Percentiles rank a stretch among this genome's conserved stretches.
phyloP scores from a whole-genome alignment of 768 basidiomycete species.

The Aureoboletus auriporus region DNA sequence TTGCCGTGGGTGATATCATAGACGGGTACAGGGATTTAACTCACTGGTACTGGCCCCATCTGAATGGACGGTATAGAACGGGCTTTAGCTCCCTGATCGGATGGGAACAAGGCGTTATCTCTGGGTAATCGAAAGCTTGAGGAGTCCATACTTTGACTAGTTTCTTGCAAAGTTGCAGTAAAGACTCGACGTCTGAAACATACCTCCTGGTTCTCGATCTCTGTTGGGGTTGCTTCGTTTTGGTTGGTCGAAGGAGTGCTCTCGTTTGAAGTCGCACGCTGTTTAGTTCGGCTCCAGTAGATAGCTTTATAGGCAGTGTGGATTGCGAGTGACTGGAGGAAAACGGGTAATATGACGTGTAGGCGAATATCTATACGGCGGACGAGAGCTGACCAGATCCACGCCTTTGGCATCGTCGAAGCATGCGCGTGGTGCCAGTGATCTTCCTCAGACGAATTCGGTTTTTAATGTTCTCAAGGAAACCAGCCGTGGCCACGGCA shows the following conservation, averaged over 20 bases:
- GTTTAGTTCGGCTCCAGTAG: slow-evolving; percentile 3
- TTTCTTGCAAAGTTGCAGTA: not conserved
- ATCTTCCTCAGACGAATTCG: too few relatives aligned
- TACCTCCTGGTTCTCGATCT: slow-evolving; percentile 26
- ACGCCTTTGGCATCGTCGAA: slow-evolving; percentile 7
- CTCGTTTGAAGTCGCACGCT: not conserved
- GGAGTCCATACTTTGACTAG: slow-evolving; percentile 46
- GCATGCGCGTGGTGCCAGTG: too few relatives aligned
- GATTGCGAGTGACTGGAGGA: slow-evolving; percentile 13
- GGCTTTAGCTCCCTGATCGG: slow-evolving; percentile 47
- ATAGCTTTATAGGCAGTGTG: slow-evolving; percentile 15
- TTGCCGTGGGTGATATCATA: too few relatives aligned
- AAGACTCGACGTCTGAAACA: not conserved
- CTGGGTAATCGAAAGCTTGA: slow-evolving; percentile 49
- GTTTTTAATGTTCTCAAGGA: too few relatives aligned
- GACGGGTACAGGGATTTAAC: slow-evolving; percentile 19
- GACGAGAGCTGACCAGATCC: not conserved
- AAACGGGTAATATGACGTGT: slow-evolving; percentile 8
- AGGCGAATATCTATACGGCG: not conserved
- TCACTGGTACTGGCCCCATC: slow-evolving; percentile 64
- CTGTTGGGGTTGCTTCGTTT: slow-evolving; percentile 11
- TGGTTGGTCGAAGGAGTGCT: not conserved
- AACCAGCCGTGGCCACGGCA: too few relatives aligned
- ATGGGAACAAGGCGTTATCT: slow-evolving; percentile 38
- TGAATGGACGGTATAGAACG: slow-evolving; percentile 67